These are phyloP conservation scores for Paraurostyla sp. DNA, from an alignment of 73 alveolate species.

Conservation along the genomic window DNA sequence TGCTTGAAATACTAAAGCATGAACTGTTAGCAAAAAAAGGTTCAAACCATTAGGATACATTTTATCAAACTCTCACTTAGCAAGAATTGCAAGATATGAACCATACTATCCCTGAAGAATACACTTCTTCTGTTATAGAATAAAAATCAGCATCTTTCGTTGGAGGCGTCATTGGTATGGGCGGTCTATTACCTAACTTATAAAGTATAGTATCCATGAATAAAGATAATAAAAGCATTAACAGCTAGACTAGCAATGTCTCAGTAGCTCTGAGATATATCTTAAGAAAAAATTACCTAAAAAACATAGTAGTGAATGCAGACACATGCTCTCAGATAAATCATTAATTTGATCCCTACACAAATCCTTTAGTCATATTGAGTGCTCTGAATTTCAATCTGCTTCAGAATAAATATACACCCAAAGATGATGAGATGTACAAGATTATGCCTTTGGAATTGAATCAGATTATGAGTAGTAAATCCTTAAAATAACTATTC, in stretches of 20 bases:
- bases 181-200: too few relatives aligned
- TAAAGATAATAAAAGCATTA: neutral
- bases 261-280: conserved; percentile 21
- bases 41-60: neutral
- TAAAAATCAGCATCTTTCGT: too few relatives aligned
- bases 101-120: too few relatives aligned
- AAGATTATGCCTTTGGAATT: conserved; percentile 15
- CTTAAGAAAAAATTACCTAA: conserved; percentile 32
- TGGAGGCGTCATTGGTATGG: too few relatives aligned
- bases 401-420: conserved; percentile 3
- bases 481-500: conserved; percentile 28
- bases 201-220: too few relatives aligned
- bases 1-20: neutral
- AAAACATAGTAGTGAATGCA: neutral
- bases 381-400: conserved; percentile 25
- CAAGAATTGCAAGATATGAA: too few relatives aligned
- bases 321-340: neutral
- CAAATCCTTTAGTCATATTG: conserved; percentile 57
- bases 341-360: neutral
- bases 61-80: too few relatives aligned
- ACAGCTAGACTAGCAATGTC: neutral
- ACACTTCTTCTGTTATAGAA: too few relatives aligned
- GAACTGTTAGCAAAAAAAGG: neutral
- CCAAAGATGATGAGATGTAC: neutral
- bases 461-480: neutral